phyloP scores from a whole-genome alignment of 73 alveolate genomes.

The Breviolum minutum region DNA sequence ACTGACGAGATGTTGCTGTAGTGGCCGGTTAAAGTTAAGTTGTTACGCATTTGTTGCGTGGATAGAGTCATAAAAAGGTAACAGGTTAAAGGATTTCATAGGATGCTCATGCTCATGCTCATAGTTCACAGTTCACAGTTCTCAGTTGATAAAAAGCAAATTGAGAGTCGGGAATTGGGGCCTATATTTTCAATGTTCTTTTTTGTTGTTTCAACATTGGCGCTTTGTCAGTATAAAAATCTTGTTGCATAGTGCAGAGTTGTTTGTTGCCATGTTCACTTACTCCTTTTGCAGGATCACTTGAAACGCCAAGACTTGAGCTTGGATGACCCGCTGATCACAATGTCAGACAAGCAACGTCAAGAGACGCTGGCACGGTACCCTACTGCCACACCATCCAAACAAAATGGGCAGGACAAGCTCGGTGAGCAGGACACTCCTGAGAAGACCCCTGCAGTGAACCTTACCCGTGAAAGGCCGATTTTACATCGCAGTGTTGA shows the following conservation, averaged over 20 bases:
- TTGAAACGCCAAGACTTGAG: constrained; percentile 5
- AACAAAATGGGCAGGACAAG: not conserved
- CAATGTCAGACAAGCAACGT: not conserved
- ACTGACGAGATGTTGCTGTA: too few relatives aligned
- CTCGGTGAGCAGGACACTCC: not conserved
- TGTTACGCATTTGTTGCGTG: not conserved
- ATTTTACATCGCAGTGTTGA: constrained; percentile 9
- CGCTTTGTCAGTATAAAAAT: too few relatives aligned
- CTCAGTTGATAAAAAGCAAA: too few relatives aligned
- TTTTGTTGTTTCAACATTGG: too few relatives aligned
- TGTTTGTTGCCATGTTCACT: not conserved
- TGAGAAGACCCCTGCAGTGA: not conserved
- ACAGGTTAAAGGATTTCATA: not conserved
- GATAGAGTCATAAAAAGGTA: not conserved
- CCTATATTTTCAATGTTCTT: too few relatives aligned
- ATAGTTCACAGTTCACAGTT: not conserved
- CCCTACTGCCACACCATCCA: not conserved
- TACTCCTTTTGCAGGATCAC: not conserved
- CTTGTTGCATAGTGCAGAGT: not conserved
- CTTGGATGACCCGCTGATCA: not conserved
- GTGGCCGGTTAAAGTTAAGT: not conserved
- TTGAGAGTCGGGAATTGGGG: too few relatives aligned
- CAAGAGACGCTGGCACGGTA: not conserved
- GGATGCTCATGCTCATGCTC: not conserved
- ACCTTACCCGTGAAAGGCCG: constrained; percentile 3